These are phyloP conservation scores for Gloeostereum incarnatum DNA, from an alignment of 768 basidiomycete genomes.

Conservation along the genomic window DNA sequence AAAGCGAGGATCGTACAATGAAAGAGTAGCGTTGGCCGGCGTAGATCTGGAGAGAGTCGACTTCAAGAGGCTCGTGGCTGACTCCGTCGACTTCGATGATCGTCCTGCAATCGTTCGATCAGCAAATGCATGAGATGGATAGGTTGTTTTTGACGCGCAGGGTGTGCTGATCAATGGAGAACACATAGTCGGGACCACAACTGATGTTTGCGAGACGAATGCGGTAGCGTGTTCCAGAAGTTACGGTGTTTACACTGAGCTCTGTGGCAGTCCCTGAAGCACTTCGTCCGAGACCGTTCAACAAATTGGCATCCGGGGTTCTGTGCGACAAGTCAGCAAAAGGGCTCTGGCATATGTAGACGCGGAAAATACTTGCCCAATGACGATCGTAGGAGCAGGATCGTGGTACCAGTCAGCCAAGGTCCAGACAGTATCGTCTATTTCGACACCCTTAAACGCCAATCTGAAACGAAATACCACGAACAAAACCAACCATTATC, in stretches of 20 bases:
- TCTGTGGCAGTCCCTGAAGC: constrained; percentile 13
- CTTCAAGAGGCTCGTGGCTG: constrained; percentile 20
- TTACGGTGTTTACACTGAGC: constrained; percentile 17
- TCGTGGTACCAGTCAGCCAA: constrained; percentile 24
- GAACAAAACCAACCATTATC: constrained; percentile 11
- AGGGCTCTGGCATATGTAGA: constrained; percentile 5
- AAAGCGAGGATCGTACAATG: constrained; percentile 23
- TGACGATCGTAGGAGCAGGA: not conserved
- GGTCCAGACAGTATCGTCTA: constrained; percentile 22
- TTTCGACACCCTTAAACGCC: constrained; percentile 10
- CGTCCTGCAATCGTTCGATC: not conserved
- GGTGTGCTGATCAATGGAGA: constrained; percentile 14
- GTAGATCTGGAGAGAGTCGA: constrained; percentile 27
- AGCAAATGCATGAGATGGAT: too few relatives aligned
- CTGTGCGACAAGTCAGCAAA: constrained; percentile 2
- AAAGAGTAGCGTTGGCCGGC: constrained; percentile 35
- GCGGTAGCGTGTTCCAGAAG: constrained; percentile 17
- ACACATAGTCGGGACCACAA: constrained; percentile 12
- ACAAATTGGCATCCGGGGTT: constrained; percentile 16
- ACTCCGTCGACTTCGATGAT: constrained; percentile 27
- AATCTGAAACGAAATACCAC: not conserved
- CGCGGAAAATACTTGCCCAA: constrained; percentile 1
- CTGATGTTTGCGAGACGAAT: constrained; percentile 16
- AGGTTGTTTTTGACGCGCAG: not conserved
- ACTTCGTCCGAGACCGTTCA: constrained; percentile 25